These are phyloP conservation scores for Rhododendron ovatum DNA, from an alignment of 148 eudicot genomes.

Conservation along the genomic window DNA sequence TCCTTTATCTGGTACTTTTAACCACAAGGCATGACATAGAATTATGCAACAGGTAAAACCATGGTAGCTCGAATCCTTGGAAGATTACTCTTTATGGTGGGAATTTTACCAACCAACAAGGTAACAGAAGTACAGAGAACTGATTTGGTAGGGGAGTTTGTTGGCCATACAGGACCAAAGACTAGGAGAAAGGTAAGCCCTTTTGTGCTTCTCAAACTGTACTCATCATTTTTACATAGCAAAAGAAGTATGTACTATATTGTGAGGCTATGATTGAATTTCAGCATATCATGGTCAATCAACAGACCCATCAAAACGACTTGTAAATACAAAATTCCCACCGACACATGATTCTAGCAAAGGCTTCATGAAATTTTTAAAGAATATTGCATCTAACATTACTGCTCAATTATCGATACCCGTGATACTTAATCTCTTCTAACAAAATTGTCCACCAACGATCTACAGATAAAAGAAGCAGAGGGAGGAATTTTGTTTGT, in stretches of 20 bases:
- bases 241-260: background rate
- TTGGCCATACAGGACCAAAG: slow-evolving; percentile 98
- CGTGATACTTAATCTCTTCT: background rate
- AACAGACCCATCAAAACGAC: background rate
- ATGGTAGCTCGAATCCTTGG: slow-evolving; percentile 99
- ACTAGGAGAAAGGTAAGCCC: slow-evolving; percentile 82
- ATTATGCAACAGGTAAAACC: slow-evolving; percentile 67
- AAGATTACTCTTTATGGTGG: slow-evolving; percentile 89
- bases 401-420: background rate
- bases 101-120: slow-evolving; percentile 82
- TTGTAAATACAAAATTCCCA: background rate
- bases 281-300: background rate
- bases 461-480: slow-evolving; percentile 81
- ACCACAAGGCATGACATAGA: background rate
- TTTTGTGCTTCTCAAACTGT: background rate
- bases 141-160: slow-evolving; percentile 97
- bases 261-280: background rate
- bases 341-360: background rate
- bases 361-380: background rate
- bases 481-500: slow-evolving; percentile 98
- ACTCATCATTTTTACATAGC: background rate
- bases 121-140: slow-evolving; percentile 99
- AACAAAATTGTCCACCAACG: background rate
- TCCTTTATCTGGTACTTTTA: background rate
- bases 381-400: background rate